Evolutionary conservation across 768 basidiomycete species (phyloP).

Genomic region (Leucocoprinus sp.): DNA sequence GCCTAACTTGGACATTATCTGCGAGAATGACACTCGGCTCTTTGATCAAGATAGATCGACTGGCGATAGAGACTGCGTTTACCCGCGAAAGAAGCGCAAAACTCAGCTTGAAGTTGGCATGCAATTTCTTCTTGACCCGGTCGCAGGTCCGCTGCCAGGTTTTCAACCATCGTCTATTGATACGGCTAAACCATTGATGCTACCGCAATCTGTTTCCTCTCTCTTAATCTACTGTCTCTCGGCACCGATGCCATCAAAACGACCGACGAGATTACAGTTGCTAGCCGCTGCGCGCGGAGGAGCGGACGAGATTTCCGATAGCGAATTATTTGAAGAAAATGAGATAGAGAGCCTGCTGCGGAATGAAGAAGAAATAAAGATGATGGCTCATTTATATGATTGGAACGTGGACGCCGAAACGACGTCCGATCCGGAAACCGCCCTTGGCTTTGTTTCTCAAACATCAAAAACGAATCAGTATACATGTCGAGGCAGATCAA

Average conservation of each 20-base stretch:
- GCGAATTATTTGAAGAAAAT: conserved; percentile 63
- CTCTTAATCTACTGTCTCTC: conserved; percentile 50
- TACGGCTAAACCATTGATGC: conserved; percentile 4
- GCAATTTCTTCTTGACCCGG: conserved; percentile 52
- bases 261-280: conserved; percentile 61
- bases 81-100: conserved; percentile 22
- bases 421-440: conserved; percentile 9
- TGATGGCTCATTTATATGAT: conserved; percentile 27
- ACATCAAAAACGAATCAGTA: conserved; percentile 10
- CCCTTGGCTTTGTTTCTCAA: background rate
- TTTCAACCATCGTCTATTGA: conserved; percentile 10
- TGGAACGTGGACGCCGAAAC: conserved; percentile 22
- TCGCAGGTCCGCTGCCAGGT: conserved; percentile 23
- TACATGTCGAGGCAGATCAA: background rate
- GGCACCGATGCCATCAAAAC: conserved; percentile 22
- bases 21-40: background rate
- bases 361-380: conserved; percentile 39
- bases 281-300: conserved; percentile 53
- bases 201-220: conserved; percentile 20
- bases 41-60: background rate
- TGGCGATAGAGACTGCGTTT: conserved; percentile 13
- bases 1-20: conserved; percentile 15
- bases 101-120: conserved; percentile 33
- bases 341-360: conserved; percentile 60
- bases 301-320: conserved; percentile 46